A percentile compares a stretch with the other conserved stretches of the same genome.
Conservation (phyloP, 208 protist genomes). For the Vickermania spadyakhi region DNA sequence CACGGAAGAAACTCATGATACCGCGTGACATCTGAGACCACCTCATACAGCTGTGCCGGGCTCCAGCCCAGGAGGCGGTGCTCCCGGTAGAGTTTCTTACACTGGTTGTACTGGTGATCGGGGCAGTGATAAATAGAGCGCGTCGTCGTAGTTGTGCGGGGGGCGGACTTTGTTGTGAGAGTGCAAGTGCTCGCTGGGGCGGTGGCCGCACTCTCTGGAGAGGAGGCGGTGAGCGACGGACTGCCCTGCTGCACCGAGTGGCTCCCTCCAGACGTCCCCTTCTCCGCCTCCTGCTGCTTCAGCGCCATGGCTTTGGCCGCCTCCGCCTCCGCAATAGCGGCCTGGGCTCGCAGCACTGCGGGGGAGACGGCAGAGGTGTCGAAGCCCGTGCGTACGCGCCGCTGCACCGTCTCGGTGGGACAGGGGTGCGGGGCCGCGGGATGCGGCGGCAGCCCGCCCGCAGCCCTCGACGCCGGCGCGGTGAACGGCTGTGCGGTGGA, state of each 20-base stretch:
- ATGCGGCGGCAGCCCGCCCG: neutral
- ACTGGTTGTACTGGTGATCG: slow-evolving; percentile 2
- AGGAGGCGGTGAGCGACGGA: neutral
- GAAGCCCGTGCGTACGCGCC: neutral
- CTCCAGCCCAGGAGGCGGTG: slow-evolving; percentile 75
- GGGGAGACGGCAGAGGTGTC: neutral
- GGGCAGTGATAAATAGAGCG: neutral
- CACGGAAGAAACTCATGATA: slow-evolving; percentile 74
- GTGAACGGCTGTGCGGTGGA: neutral
- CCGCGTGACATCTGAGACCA: slow-evolving; percentile 66
- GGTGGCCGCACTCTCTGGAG: neutral
- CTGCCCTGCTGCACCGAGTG: too few species aligned
- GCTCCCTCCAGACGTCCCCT: slow-evolving; percentile 5
- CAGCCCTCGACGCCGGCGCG: neutral
- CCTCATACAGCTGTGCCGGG: slow-evolving; percentile 43
- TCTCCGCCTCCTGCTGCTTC: neutral
- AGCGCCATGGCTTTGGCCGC: neutral
- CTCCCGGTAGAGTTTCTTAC: slow-evolving; percentile 55
- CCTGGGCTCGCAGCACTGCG: slow-evolving; percentile 21
- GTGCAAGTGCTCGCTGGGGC: neutral
- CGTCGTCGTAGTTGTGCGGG: neutral
- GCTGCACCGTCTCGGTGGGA: neutral
- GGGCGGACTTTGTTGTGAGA: neutral
- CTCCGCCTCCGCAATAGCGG: slow-evolving; percentile 16
- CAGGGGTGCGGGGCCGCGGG: neutral